Base-by-base conservation (phyloP, 2,329 filamentous ascomycete genomes). In the Pleomassaria siparia region DNA sequence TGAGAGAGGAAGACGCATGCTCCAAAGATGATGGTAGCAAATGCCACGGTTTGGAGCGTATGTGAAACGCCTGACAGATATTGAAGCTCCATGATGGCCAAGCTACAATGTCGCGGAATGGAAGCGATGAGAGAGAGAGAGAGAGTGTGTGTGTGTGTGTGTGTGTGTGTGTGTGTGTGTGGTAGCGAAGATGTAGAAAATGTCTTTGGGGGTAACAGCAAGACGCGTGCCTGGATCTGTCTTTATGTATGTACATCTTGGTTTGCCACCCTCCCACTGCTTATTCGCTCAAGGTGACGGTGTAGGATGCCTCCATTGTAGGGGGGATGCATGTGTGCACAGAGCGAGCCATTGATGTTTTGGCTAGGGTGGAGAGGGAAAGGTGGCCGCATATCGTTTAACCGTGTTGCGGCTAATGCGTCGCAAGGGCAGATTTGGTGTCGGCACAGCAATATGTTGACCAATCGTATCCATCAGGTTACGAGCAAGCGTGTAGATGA, bases 11-110 rank as follows among this genome's bases (percentile, higher is more conserved):
- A 56, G 6, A 56, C 33, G 26, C 51, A 61, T 35, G 50, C 52
- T 20, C 47, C 57, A 40, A 67, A 59, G 15, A 68, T 41, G 36
- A 66, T 25, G 9, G 53, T 43, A 32, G 66, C 62, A 28, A 64
- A 36, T 10, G 52, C 55, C 20, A 43, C 51, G 7, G 60, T 62
- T 50, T 64, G 61, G 22, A 65, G 22, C 8, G 57, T 54, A 28
- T 63, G 57, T 21, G 50, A 46, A 15, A 63, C 15, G 12, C 54
- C 48, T 3, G 49, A 30, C n/a, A 59, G 44, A 8, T n/a, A 44
- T 42, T 60, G 55, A 20, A 54, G 12, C 21, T 61, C 57, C 57
- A 65, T 62, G 40, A 26, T 45, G 25, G 43, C 25, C 24, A 47
- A 12, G 25, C 12, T 26, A 13, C 11, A 22, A 18, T 18, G 9